Evolutionary conservation across 192 early-diverging fungal genomes (phyloP).

Genomic region (Lobosporangium transversale): DNA sequence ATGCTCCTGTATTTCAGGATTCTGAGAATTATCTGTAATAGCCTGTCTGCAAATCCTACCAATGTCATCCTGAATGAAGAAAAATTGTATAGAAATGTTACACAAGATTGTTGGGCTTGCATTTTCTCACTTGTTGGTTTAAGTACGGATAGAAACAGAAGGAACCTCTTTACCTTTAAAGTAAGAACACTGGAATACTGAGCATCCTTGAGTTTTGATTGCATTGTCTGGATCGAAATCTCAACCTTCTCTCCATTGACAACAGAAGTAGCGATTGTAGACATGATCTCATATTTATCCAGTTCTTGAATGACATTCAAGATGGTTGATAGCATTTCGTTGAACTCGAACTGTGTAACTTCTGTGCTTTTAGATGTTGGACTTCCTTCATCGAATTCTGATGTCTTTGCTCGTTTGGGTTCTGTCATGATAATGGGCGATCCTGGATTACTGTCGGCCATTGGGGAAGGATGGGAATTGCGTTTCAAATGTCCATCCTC

Average conservation of each 20-base stretch:
- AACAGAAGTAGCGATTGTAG: background rate
- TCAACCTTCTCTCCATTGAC: constrained; percentile 26
- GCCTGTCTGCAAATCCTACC: constrained; percentile 20
- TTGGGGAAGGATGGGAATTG: constrained; percentile 40
- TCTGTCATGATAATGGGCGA: constrained; percentile 22
- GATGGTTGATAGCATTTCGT: constrained; percentile 24
- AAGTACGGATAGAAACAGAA: no score
- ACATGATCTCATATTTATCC: constrained; percentile 23
- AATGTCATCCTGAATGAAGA: constrained; percentile 26
- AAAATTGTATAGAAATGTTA: no score
- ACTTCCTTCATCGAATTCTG: constrained; percentile 17
- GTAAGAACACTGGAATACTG: constrained; percentile 21
- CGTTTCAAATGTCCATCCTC: constrained; percentile 26
- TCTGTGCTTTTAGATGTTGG: constrained; percentile 22
- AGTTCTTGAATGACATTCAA: constrained; percentile 22
- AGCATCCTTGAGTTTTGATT: constrained; percentile 22
- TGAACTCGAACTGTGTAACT: constrained; percentile 39
- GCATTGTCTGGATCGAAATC: constrained; percentile 8
- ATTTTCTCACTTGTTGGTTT: no score
- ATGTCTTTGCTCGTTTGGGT: constrained; percentile 34
- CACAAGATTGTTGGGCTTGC: no score
- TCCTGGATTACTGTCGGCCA: constrained; percentile 19
- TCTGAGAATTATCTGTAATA: background rate
- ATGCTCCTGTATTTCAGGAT: constrained; percentile 16
- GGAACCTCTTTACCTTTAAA: constrained; percentile 25